These are phyloP conservation scores for Lodderomyces jiufengensis DNA, from an alignment of 1,139 yeast species.

Conservation along the genomic window DNA sequence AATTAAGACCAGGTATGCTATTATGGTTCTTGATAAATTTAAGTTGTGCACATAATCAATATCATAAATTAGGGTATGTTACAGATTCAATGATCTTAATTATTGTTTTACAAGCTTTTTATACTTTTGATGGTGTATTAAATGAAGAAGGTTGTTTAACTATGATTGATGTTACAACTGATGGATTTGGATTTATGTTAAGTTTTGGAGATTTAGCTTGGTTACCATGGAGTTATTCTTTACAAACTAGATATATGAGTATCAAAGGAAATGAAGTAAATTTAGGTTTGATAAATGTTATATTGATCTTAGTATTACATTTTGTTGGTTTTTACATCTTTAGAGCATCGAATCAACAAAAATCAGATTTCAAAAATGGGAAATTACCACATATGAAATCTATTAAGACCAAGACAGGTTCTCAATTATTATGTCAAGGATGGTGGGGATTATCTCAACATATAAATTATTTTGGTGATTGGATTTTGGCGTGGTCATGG, in stretches of 20 bases:
- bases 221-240: slow-evolving; percentile 89
- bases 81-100: slow-evolving; percentile 73
- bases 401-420: slow-evolving; percentile 72
- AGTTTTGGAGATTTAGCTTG: slow-evolving; percentile 90
- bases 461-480: slow-evolving; percentile 92
- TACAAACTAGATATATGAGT: slow-evolving; percentile 81
- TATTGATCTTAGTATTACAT: slow-evolving; percentile 43
- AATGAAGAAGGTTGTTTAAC: slow-evolving; percentile 86
- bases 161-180: slow-evolving; percentile 95
- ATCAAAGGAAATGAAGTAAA: slow-evolving; percentile 51
- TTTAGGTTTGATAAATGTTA: slow-evolving; percentile 42
- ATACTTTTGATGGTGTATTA: slow-evolving; percentile 85
- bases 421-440: slow-evolving; percentile 79
- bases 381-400: slow-evolving; percentile 59
- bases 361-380: slow-evolving; percentile 79
- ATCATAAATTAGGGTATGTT: slow-evolving; percentile 53
- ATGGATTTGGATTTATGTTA: slow-evolving; percentile 96
- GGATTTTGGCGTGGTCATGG: slow-evolving; percentile 91
- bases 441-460: slow-evolving; percentile 97
- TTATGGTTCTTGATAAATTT: slow-evolving; percentile 80
- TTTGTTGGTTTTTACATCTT: slow-evolving; percentile 74
- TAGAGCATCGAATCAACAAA: slow-evolving; percentile 79
- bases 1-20: slow-evolving; percentile 90
- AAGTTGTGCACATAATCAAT: slow-evolving; percentile 80
- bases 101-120: slow-evolving; percentile 68